Percentiles rank a stretch among this genome's conserved stretches.
Evolutionary conservation across 345 rosid species (phyloP).

Genomic region (Leavenworthia alabamica): DNA sequence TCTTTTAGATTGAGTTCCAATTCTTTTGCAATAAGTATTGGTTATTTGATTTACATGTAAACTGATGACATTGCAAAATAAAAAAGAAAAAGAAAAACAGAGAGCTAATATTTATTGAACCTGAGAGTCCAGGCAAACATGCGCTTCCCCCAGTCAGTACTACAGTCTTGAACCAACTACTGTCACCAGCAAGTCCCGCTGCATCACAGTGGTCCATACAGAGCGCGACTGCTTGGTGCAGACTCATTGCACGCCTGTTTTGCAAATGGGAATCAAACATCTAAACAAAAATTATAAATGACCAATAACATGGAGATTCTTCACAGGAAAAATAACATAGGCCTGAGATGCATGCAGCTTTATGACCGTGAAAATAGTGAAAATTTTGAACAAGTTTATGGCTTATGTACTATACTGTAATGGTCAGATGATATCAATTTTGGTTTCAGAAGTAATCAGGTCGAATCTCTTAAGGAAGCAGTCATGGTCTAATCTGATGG

Average conservation of each 20-base stretch:
- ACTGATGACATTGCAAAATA: background rate
- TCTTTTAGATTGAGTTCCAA: background rate
- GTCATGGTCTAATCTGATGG: background rate
- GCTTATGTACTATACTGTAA: background rate
- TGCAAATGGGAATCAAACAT: background rate
- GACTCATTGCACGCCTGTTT: constrained; percentile 70
- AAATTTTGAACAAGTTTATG: background rate
- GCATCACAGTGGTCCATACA: constrained; percentile 91
- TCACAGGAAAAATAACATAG: background rate
- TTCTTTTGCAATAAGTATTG: background rate
- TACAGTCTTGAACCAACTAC: constrained; percentile 86
- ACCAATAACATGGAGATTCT: background rate
- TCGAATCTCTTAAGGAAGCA: background rate
- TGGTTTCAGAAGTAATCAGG: background rate
- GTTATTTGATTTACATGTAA: background rate
- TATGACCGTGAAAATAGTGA: background rate
- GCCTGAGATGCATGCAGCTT: constrained; percentile 1
- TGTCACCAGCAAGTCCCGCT: constrained; percentile 56
- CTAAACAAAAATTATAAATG: background rate
- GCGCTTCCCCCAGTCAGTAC: constrained; percentile 77
- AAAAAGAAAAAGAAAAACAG: background rate
- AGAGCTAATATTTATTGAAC: constrained; percentile 31
- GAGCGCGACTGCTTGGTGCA: constrained; percentile 81
- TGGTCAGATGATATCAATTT: background rate
- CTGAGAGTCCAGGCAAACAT: constrained; percentile 82